Percentiles rank a stretch among this genome's conserved stretches.
Evolutionary conservation across 495 filamentous ascomycete genomes (phyloP).

Genomic region (Penicillium bialowiezense): DNA sequence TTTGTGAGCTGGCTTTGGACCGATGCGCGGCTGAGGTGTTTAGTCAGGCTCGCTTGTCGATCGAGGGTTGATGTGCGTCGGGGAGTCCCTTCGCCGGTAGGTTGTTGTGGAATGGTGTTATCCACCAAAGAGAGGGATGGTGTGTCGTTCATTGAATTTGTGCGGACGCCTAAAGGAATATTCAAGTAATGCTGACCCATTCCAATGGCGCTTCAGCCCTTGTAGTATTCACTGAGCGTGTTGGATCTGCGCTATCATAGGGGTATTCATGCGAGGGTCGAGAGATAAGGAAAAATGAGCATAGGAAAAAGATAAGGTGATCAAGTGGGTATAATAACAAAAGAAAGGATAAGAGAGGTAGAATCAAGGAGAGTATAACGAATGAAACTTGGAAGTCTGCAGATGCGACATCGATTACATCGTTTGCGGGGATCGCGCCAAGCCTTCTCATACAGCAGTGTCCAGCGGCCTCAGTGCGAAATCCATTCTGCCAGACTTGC

Average conservation of each 20-base stretch:
- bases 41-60: slow-evolving; percentile 21
- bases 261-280: not conserved
- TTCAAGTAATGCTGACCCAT: not conserved
- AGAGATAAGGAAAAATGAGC: not conserved
- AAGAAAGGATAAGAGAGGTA: slow-evolving; percentile 1
- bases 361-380: not conserved
- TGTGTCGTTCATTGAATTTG: slow-evolving; percentile 20
- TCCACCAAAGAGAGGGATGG: slow-evolving; percentile 36
- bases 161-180: not conserved
- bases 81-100: slow-evolving; percentile 17
- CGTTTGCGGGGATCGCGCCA: slow-evolving; percentile 29
- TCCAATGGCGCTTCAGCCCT: not conserved
- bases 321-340: not conserved
- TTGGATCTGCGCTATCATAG: not conserved
- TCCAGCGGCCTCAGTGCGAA: no score
- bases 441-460: slow-evolving; percentile 3
- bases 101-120: slow-evolving; percentile 37
- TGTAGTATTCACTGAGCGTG: not conserved
- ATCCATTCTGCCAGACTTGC: no score
- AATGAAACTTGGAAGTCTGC: no score
- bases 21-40: slow-evolving; percentile 34
- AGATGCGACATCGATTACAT: slow-evolving; percentile 37
- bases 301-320: not conserved
- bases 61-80: slow-evolving; percentile 18
- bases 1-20: slow-evolving; percentile 48